Evolutionary conservation across 1,284 basidiomycete species (phyloP).

Genomic region (Somion occarium): DNA sequence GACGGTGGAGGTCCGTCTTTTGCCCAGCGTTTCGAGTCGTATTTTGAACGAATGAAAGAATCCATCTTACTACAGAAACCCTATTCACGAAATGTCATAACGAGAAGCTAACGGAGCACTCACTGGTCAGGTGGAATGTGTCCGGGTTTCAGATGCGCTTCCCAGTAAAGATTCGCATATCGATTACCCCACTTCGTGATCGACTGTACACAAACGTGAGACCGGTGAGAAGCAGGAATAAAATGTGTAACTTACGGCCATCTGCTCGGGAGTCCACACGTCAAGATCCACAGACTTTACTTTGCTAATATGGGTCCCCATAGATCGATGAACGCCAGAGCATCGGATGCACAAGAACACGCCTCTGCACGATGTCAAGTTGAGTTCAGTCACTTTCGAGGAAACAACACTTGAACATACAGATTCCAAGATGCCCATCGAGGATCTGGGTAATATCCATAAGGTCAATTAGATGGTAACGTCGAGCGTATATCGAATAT

Average conservation of each 20-base stretch:
- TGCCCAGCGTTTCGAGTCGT: slow-evolving; percentile 92
- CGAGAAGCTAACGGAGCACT: slow-evolving; percentile 25
- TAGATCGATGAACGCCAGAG: slow-evolving; percentile 96
- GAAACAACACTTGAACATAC: slow-evolving; percentile 36
- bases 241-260: slow-evolving; percentile 61
- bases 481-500: no score
- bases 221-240: slow-evolving; percentile 1
- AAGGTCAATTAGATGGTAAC: slow-evolving; percentile 11
- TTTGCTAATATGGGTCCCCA: slow-evolving; percentile 97
- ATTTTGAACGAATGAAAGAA: slow-evolving; percentile 96
- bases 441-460: slow-evolving; percentile 87
- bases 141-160: slow-evolving; percentile 89
- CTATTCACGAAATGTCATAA: background rate
- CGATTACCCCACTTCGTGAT: slow-evolving; percentile 95
- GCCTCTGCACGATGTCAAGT: slow-evolving; percentile 49
- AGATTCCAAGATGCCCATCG: slow-evolving; percentile 99
- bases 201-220: slow-evolving; percentile 40
- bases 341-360: slow-evolving; percentile 96
- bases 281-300: slow-evolving; percentile 98
- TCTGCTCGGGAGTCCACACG: slow-evolving; percentile 97
- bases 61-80: slow-evolving; percentile 82
- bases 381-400: background rate
- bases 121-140: slow-evolving; percentile 95
- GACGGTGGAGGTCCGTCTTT: slow-evolving; percentile 80
- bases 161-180: slow-evolving; percentile 94